Base-by-base conservation (phyloP, 192 early-diverging fungal species). In the Rhizoclosmatium sp. region DNA sequence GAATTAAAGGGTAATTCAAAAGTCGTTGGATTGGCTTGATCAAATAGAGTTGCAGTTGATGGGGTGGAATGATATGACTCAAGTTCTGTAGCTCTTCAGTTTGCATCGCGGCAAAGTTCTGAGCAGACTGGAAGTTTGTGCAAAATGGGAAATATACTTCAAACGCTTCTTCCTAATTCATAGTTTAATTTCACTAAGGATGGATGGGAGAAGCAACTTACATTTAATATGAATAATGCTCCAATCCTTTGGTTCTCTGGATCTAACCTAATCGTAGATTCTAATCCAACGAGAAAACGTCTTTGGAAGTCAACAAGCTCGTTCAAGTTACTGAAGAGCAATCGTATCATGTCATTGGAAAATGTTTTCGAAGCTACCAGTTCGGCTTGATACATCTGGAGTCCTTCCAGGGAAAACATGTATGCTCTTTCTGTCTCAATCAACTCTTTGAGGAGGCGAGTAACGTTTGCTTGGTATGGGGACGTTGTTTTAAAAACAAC, bases 11-110 rank as follows among this genome's bases (percentile, higher is more conserved):
- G 85, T 99, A 99, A 87, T 97, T 97, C 88, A 97, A 97, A 71
- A 99, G 94, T 60, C 98, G 91, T 85, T 99, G 98, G 4, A 99
- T 90, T 2, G 98, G 98, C 73, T 98, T 97, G 86, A 99, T 99
- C 70, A 99, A 88, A 85, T 94, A 93, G 4, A 93, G 93, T 21
- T 94, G 94, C 74, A 99, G 84, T 83, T 92, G 94, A 69, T 96
- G 93, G 69, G 89, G 89, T 31, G 96, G 96, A 62, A 97, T 94
- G 92, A 93, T 75, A 92, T 86, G 79, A 90, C 19, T 64, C 40
- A 75, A 16, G n/a, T 23, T 4, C 41, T 64, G 12, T 1, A 78
- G 48, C 40, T 59, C 31, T 5, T 82, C 82, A 19, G 78, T 75
- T 3, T 85, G 73, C 42, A 82, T 82, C 21, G 80, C 23, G 3